phyloP scores from a whole-genome alignment of 1,139 yeast species.

The Hyphopichia burtonii region DNA sequence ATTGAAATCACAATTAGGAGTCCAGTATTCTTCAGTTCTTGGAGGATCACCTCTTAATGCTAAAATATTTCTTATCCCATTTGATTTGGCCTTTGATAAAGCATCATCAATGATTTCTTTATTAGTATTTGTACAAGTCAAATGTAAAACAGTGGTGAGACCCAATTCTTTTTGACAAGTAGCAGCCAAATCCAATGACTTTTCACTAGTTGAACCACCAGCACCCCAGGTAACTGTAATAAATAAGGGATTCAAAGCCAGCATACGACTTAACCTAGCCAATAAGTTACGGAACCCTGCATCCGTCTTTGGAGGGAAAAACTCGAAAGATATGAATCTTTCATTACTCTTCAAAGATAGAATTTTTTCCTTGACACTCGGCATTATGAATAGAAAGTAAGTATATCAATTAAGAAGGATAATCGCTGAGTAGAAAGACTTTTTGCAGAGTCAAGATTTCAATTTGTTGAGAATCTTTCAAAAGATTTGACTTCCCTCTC shows the following conservation, averaged over 20 bases:
- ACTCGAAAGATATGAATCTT: constrained; percentile 82
- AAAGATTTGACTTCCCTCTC: no score
- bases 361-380: constrained; percentile 55
- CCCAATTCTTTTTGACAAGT: constrained; percentile 75
- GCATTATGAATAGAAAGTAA: background rate
- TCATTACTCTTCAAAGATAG: constrained; percentile 47
- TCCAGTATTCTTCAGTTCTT: constrained; percentile 72
- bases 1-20: constrained; percentile 56
- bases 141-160: constrained; percentile 85
- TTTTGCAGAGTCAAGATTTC: background rate
- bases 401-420: background rate
- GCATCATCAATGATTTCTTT: constrained; percentile 76
- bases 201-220: constrained; percentile 90
- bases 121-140: constrained; percentile 94
- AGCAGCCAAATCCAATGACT: constrained; percentile 79
- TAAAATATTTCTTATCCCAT: constrained; percentile 80
- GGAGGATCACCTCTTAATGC: constrained; percentile 98
- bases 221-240: constrained; percentile 99
- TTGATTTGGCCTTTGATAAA: constrained; percentile 62
- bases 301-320: constrained; percentile 95
- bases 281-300: constrained; percentile 79
- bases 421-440: background rate
- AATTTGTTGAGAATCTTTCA: background rate
- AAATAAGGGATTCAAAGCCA: constrained; percentile 81
- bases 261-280: constrained; percentile 86